Evolutionary conservation across 2,329 filamentous ascomycete genomes (phyloP).

Genomic region (Fusarium euwallaceae): DNA sequence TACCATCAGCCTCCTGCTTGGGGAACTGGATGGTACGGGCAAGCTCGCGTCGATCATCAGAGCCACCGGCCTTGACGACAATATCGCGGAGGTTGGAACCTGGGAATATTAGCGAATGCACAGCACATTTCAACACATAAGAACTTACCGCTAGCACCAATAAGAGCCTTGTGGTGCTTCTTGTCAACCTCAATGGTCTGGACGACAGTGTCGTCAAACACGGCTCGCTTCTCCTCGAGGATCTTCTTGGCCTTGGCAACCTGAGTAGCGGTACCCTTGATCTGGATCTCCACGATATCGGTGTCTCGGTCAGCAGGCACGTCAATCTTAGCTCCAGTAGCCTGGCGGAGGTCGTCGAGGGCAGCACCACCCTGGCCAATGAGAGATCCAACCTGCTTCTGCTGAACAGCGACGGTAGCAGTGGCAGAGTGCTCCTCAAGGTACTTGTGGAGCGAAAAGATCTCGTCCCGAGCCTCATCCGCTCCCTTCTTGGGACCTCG

Average conservation of each 20-base stretch:
- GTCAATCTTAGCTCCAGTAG: conserved; percentile 90
- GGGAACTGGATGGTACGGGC: conserved; percentile 96
- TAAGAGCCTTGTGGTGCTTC: conserved; percentile 91
- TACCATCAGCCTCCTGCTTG: conserved; percentile 85
- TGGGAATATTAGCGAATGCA: conserved; percentile 57
- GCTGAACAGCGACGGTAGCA: conserved; percentile 85
- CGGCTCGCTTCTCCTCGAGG: conserved; percentile 85
- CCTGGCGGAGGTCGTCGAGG: conserved; percentile 88
- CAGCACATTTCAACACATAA: background rate
- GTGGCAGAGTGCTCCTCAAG: conserved; percentile 88
- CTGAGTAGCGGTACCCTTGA: conserved; percentile 92
- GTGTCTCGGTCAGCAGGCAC: conserved; percentile 85
- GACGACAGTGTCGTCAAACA: conserved; percentile 91
- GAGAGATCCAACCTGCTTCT: conserved; percentile 91
- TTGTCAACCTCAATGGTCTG: conserved; percentile 91
- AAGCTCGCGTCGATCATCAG: conserved; percentile 84
- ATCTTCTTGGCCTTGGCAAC: conserved; percentile 93
- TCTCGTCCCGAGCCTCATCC: conserved; percentile 91
- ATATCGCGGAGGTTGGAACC: conserved; percentile 89
- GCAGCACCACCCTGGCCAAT: conserved; percentile 92
- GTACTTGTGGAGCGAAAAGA: conserved; percentile 89
- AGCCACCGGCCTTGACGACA: conserved; percentile 88
- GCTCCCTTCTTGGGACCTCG: conserved; percentile 94
- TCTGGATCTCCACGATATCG: conserved; percentile 84
- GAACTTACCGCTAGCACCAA: conserved; percentile 86